Base-by-base conservation (phyloP, 768 basidiomycete genomes). In the Tricholoma sp. region DNA sequence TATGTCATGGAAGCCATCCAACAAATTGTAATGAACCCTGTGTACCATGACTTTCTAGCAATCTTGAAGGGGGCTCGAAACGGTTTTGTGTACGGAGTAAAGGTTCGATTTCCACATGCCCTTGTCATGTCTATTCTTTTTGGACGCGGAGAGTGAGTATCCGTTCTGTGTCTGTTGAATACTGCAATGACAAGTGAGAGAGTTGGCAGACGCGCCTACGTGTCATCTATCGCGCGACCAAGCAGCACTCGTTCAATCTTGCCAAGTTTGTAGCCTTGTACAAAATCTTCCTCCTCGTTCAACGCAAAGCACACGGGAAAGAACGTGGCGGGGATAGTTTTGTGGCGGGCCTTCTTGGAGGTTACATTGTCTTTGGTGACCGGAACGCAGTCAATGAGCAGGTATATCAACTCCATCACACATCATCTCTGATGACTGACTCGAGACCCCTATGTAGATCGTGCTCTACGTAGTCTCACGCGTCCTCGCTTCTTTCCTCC, bases 391-490 rank as follows among this genome's bases (percentile, higher is more conserved):
- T 95, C 59, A 94, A 95, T 63, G 94, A 95, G 69, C 92, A 94
- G 84, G 94, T 92, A 63, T 37, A 83, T 74, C 22, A 43, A 4
- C 11, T 52, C 22, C 18, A 32, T 58, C 43, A 31, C 11, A 14
- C 43, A 46, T 29, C 29, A 21, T 39, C 47, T 49, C 51, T 18
- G 46, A 31, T 52, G 50, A 2, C 49, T 54, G 59, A 61, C 61
- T 59, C 59, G 55, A 35, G 16, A 54, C 10, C 18, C 27, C 51
- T 60, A n/a, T n/a, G n/a, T n/a, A 97, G 92, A 97, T 98, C 64
- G 97, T 98, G 19, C 85, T 99, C 59, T 99, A 98, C 67, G 92
- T 99, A 59, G 85, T 90, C 57, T 93, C 93, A 22, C 87, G 97
- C 51, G 91, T 96, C 47, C 78, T 98, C 45, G 88, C 95, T 16